phyloP scores from a whole-genome alignment of 1,139 yeast species.

The Pichiaceae sp. region DNA sequence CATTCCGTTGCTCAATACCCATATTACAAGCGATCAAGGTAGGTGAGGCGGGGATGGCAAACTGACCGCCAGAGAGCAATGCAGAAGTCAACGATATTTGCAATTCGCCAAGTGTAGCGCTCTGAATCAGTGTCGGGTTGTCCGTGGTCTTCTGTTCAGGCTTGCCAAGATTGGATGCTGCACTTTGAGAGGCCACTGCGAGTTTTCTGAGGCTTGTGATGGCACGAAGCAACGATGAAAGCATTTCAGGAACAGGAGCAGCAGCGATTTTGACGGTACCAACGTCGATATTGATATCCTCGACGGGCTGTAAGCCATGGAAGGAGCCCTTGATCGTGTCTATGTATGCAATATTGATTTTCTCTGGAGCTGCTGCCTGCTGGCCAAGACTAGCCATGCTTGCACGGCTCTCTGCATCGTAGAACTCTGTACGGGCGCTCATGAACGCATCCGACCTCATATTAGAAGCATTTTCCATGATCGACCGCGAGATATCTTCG shows the following conservation, averaged over 20 bases:
- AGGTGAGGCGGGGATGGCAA: conserved; percentile 27
- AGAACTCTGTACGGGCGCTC: conserved; percentile 59
- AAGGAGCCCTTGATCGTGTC: conserved; percentile 35
- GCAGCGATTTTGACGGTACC: conserved; percentile 38
- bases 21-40: conserved; percentile 27
- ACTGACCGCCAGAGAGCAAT: conserved; percentile 29
- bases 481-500: conserved; percentile 32
- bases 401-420: conserved; percentile 9
- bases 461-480: conserved; percentile 56
- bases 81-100: conserved; percentile 39
- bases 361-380: conserved; percentile 3
- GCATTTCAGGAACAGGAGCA: conserved; percentile 25
- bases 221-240: conserved; percentile 12
- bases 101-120: conserved; percentile 29
- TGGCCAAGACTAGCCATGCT: background rate
- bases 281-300: conserved; percentile 38
- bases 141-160: conserved; percentile 2
- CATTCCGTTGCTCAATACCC: conserved; percentile 35
- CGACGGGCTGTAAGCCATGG: conserved; percentile 41
- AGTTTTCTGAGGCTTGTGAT: conserved; percentile 11
- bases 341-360: conserved; percentile 24
- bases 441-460: conserved; percentile 64
- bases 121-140: conserved; percentile 23
- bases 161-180: background rate
- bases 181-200: background rate